Evolutionary conservation across 208 protist genomes (phyloP).

Genomic region (Trypanosomatidae sp.): DNA sequence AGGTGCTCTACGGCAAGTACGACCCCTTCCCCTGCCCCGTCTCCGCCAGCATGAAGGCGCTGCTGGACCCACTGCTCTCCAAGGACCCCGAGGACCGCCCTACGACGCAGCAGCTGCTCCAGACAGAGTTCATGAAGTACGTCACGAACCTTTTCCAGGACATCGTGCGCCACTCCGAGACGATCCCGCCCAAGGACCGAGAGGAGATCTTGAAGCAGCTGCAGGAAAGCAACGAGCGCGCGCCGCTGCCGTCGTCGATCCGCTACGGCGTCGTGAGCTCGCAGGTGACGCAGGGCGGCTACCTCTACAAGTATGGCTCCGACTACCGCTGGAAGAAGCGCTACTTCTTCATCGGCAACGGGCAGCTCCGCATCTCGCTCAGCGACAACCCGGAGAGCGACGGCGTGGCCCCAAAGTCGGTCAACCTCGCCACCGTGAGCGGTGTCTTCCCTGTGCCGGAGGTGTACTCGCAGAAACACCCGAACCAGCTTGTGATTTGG

Average conservation of each 20-base stretch:
- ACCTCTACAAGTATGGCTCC: constrained; percentile 85
- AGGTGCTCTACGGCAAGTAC: constrained; percentile 78
- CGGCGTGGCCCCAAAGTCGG: constrained; percentile 67
- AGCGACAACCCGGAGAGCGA: constrained; percentile 77
- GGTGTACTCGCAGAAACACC: constrained; percentile 82
- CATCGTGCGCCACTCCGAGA: constrained; percentile 82
- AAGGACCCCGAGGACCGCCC: constrained; percentile 64
- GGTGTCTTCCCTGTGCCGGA: constrained; percentile 87
- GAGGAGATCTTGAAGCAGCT: constrained; percentile 76
- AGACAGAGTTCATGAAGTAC: constrained; percentile 89
- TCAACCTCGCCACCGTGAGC: constrained; percentile 71
- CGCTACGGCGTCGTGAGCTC: constrained; percentile 56
- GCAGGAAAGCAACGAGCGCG: constrained; percentile 36
- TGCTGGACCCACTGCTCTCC: constrained; percentile 72
- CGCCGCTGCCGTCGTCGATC: constrained; percentile 49
- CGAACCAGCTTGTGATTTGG: constrained; percentile 88
- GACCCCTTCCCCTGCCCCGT: constrained; percentile 76
- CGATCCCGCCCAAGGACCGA: constrained; percentile 57
- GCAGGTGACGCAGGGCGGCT: constrained; percentile 70
- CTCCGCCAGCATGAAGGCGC: constrained; percentile 61
- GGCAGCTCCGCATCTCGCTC: constrained; percentile 79
- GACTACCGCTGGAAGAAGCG: constrained; percentile 88
- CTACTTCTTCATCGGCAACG: constrained; percentile 75
- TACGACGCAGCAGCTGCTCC: constrained; percentile 70
- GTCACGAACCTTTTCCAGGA: constrained; percentile 89